phyloP scores from a whole-genome alignment of 2,329 filamentous ascomycete genomes.

The Aspergillus pseudoterreus region DNA sequence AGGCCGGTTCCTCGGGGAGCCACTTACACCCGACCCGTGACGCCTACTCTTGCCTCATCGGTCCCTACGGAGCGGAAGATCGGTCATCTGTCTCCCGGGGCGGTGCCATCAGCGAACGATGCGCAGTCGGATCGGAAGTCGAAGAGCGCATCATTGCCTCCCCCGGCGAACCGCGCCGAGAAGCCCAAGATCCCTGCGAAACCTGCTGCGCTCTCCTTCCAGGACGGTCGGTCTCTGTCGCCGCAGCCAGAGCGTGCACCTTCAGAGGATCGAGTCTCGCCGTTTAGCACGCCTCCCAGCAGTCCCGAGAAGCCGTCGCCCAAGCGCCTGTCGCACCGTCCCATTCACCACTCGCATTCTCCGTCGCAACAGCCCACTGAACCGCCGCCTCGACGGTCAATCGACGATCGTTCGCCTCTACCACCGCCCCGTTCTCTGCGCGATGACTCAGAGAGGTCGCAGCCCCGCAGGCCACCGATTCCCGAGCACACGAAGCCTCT shows the following conservation, averaged over 20 bases:
- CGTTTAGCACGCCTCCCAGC: slow-evolving; percentile 81
- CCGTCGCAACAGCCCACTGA: slow-evolving; percentile 23
- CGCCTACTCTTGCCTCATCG: slow-evolving; percentile 27
- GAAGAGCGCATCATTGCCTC: slow-evolving; percentile 53
- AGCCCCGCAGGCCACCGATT: slow-evolving; percentile 23
- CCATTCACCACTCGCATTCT: slow-evolving; percentile 7
- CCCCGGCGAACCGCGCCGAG: slow-evolving; percentile 74
- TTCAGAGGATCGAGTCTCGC: slow-evolving; percentile 58
- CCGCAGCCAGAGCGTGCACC: slow-evolving; percentile 23
- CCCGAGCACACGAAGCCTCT: slow-evolving; percentile 30
- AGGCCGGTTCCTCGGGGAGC: slow-evolving; percentile 10
- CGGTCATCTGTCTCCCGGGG: slow-evolving; percentile 19
- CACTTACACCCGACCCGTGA: slow-evolving; percentile 24
- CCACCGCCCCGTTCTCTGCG: slow-evolving; percentile 11
- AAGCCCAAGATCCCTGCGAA: slow-evolving; percentile 66
- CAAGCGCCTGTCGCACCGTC: slow-evolving; percentile 16
- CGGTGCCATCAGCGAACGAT: slow-evolving; percentile 10
- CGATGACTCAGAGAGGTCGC: slow-evolving; percentile 30
- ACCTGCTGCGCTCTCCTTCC: slow-evolving; percentile 29
- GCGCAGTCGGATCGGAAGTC: slow-evolving; percentile 27
- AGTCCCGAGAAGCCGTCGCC: slow-evolving; percentile 60
- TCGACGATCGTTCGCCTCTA: slow-evolving; percentile 26
- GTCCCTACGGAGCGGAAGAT: slow-evolving; percentile 14
- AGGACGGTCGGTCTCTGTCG: slow-evolving; percentile 25
- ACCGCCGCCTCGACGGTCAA: slow-evolving; percentile 22